Conservation (phyloP, 176 grass and related monocot species). For the Oryza australiensis region DNA sequence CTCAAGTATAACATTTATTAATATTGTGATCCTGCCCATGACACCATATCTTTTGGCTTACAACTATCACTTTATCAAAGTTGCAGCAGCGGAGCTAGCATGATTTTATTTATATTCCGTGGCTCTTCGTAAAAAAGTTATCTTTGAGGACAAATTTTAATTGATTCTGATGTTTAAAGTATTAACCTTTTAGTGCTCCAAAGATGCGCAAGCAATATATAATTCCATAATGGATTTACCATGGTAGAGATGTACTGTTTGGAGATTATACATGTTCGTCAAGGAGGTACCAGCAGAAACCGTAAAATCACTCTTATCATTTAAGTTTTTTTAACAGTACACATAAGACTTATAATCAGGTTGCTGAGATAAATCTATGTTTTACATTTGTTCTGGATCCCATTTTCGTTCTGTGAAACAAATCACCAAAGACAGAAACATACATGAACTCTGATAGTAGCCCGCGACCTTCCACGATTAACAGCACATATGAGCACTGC, state of each 20-base stretch:
- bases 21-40: background rate
- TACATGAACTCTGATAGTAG: background rate
- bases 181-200: background rate
- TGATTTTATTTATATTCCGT: background rate
- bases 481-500: background rate
- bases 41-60: background rate
- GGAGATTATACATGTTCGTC: background rate
- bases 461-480: background rate
- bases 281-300: no score
- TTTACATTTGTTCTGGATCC: background rate
- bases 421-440: background rate
- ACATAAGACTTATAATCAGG: background rate
- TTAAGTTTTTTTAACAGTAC: background rate
- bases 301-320: no score
- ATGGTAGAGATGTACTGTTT: background rate
- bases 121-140: background rate
- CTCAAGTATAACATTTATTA: background rate
- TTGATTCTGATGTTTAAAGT: background rate
- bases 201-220: slow-evolving; percentile 12
- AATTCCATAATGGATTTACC: background rate
- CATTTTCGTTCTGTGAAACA: background rate
- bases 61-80: background rate
- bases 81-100: background rate
- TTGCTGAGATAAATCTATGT: background rate
- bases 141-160: background rate